Percentiles rank a stretch among this genome's conserved stretches.
Conservation (phyloP, 1,139 yeast genomes). For the Tardiomyces digboiensis region DNA sequence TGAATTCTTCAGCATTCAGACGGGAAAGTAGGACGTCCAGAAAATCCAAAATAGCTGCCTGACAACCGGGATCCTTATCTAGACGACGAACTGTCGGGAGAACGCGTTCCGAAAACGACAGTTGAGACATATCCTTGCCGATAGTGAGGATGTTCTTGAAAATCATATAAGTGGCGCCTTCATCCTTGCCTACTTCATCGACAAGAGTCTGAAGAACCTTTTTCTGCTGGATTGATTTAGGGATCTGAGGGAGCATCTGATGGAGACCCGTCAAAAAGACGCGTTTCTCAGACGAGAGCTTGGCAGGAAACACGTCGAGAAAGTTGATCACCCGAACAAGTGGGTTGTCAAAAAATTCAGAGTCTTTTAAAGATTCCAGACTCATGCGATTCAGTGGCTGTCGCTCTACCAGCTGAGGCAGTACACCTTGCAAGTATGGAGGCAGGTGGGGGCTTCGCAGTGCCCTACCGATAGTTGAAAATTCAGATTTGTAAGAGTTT, state of each 20-base stretch:
- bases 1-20: slow-evolving; percentile 35
- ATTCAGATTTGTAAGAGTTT: slow-evolving; percentile 25
- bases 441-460: slow-evolving; percentile 25
- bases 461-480: slow-evolving; percentile 29
- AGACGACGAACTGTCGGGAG: slow-evolving; percentile 40
- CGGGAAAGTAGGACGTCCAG: slow-evolving; percentile 43
- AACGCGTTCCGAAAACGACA: slow-evolving; percentile 69
- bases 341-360: slow-evolving; percentile 67
- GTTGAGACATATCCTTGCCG: slow-evolving; percentile 58
- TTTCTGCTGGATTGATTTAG: slow-evolving; percentile 54
- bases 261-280: slow-evolving; percentile 61
- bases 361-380: slow-evolving; percentile 42
- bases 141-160: slow-evolving; percentile 53
- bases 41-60: slow-evolving; percentile 46
- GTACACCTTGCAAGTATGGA: slow-evolving; percentile 23
- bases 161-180: slow-evolving; percentile 43
- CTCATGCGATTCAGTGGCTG: slow-evolving; percentile 33
- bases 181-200: slow-evolving; percentile 37
- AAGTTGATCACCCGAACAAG: slow-evolving; percentile 74
- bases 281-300: slow-evolving; percentile 55
- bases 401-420: slow-evolving; percentile 33
- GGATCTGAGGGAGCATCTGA: slow-evolving; percentile 55
- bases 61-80: slow-evolving; percentile 39
- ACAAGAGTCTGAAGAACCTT: slow-evolving; percentile 66
- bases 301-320: slow-evolving; percentile 77